These are phyloP conservation scores for Vararia minispora DNA, from an alignment of 768 basidiomycete species.

Conservation along the genomic window DNA sequence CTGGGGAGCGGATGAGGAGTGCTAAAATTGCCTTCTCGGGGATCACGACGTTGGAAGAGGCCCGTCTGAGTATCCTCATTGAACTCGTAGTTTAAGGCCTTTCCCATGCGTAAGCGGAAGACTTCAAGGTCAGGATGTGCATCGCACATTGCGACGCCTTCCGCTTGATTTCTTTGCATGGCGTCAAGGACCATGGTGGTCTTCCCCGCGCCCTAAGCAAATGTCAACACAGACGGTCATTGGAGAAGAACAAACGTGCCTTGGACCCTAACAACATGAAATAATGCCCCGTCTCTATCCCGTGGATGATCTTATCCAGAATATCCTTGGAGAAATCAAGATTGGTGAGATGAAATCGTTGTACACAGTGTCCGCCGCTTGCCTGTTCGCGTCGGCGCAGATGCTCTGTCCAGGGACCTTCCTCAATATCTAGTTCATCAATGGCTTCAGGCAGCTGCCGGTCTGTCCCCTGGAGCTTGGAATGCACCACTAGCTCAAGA, in stretches of 20 bases:
- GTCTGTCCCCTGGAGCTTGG: conserved; percentile 18
- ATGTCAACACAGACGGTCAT: conserved; percentile 5
- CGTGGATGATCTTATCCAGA: conserved; percentile 72
- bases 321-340: no score
- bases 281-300: conserved; percentile 60
- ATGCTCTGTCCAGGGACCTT: conserved; percentile 43
- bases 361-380: no score
- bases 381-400: conserved; percentile 67
- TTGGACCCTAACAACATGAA: conserved; percentile 72
- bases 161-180: conserved; percentile 63
- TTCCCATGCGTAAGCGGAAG: conserved; percentile 75
- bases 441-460: conserved; percentile 17
- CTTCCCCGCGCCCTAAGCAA: conserved; percentile 60
- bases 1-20: no score
- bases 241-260: conserved; percentile 25
- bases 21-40: conserved; percentile 50
- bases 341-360: no score
- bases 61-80: conserved; percentile 75
- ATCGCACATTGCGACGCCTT: conserved; percentile 66
- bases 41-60: conserved; percentile 75
- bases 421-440: conserved; percentile 25
- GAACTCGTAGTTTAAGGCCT: conserved; percentile 79
- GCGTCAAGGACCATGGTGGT: conserved; percentile 77
- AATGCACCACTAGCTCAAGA: conserved; percentile 53
- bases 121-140: conserved; percentile 84